Percentiles rank a stretch among this genome's conserved stretches.
These are phyloP conservation scores for Claviceps spartinae DNA, from an alignment of 2,329 filamentous ascomycete genomes.

Conservation along the genomic window DNA sequence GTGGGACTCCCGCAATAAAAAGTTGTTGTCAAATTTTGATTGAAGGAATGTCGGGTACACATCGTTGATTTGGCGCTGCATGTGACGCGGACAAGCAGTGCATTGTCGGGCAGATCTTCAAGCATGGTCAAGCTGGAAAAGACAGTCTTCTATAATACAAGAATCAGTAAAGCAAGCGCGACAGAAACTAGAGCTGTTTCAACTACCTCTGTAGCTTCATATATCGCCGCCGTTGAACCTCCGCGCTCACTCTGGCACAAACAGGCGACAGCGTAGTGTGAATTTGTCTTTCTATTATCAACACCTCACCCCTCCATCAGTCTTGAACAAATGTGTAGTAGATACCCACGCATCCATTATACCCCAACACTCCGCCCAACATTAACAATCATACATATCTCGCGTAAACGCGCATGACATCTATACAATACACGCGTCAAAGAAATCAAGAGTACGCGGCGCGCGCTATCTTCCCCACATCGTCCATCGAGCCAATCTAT, in stretches of 20 bases:
- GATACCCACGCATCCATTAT: no score
- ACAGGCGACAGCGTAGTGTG: no score
- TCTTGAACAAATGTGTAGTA: no score
- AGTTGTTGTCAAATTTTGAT: background rate
- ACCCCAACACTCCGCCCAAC: background rate
- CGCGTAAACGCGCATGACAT: background rate
- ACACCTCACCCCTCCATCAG: no score
- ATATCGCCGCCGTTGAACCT: background rate
- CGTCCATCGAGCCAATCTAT: no score
- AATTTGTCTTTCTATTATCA: no score
- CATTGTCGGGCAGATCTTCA: background rate
- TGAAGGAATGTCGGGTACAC: background rate
- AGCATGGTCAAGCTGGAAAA: no score
- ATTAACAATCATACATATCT: background rate
- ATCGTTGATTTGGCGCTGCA: background rate
- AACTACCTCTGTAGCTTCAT: background rate
- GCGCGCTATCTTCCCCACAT: no score
- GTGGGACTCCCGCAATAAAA: background rate
- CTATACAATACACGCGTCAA: background rate
- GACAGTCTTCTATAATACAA: no score
- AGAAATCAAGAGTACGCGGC: no score
- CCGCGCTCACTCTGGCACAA: background rate
- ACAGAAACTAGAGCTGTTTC: background rate
- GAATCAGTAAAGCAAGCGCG: background rate
- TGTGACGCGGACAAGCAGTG: no score